These are phyloP conservation scores for Schizonepeta tenuifolia DNA, from an alignment of 257 asterid species.

Conservation along the genomic window DNA sequence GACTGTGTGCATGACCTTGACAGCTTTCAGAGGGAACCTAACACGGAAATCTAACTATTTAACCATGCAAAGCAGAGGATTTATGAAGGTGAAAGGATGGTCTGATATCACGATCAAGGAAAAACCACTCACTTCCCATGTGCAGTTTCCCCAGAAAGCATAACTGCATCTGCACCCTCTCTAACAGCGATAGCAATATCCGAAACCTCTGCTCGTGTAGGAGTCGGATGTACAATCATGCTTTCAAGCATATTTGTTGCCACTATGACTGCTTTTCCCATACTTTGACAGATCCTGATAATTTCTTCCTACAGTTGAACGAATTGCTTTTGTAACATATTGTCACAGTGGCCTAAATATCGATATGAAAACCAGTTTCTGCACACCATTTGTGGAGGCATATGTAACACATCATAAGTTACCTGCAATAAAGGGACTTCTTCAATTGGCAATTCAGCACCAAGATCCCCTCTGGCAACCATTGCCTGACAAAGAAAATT, in stretches of 20 bases:
- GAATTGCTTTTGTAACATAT: conserved; percentile 18
- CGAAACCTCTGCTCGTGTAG: conserved; percentile 98
- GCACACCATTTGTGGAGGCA: neutral
- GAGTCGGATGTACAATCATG: conserved; percentile 98
- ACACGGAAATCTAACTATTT: conserved; percentile 24
- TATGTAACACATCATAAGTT: conserved; percentile 8
- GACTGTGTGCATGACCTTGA: conserved; percentile 96
- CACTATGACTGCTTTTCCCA: conserved; percentile 98
- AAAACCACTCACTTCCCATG: conserved; percentile 81
- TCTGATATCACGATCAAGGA: conserved; percentile 1
- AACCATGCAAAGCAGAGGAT: conserved; percentile 12
- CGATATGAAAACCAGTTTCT: neutral
- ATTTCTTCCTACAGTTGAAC: conserved; percentile 79
- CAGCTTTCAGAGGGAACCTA: conserved; percentile 93
- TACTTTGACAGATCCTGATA: conserved; percentile 88
- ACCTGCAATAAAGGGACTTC: conserved; percentile 99
- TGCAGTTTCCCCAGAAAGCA: conserved; percentile 99
- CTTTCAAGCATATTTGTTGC: conserved; percentile 99
- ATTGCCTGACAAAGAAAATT: conserved; percentile 65
- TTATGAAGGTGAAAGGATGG: conserved; percentile 19
- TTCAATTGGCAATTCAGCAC: conserved; percentile 95
- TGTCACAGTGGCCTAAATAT: conserved; percentile 21
- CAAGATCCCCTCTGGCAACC: conserved; percentile 99
- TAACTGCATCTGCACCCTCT: conserved; percentile 99
- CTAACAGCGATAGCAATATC: conserved; percentile 94